Conservation (phyloP, 2,329 filamentous ascomycete species). For the Sclerotinia minor region DNA sequence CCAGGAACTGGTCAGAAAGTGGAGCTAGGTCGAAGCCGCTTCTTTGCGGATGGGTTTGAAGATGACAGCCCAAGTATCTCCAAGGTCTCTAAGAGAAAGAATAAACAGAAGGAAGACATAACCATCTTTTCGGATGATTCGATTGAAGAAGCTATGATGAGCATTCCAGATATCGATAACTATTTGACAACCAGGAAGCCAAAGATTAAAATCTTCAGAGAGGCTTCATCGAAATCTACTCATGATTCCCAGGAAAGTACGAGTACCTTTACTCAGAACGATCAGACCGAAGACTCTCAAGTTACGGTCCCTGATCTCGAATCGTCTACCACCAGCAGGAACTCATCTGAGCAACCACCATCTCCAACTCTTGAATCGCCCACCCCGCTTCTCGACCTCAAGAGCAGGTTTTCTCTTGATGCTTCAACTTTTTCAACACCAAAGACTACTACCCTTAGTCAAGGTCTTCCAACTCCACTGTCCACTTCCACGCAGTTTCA, state of each 20-base stretch:
- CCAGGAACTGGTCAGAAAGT: slow-evolving; percentile 34
- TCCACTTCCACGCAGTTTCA: slow-evolving; percentile 28
- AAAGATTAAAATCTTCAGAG: slow-evolving; percentile 35
- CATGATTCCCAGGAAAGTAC: slow-evolving; percentile 15
- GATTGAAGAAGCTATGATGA: slow-evolving; percentile 51
- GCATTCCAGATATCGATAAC: slow-evolving; percentile 44
- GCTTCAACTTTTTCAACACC: slow-evolving; percentile 28
- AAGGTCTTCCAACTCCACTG: slow-evolving; percentile 31
- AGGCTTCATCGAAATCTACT: slow-evolving; percentile 3
- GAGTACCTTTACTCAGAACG: slow-evolving; percentile 5
- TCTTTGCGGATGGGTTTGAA: slow-evolving; percentile 45
- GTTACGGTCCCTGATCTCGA: slow-evolving; percentile 33
- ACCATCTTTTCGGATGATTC: slow-evolving; percentile 55
- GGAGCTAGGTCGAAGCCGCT: slow-evolving; percentile 48
- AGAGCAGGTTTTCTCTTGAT: slow-evolving; percentile 34
- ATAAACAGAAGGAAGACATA: slow-evolving; percentile 47
- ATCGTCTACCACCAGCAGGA: slow-evolving; percentile 30
- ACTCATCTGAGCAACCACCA: slow-evolving; percentile 33
- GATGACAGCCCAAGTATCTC: slow-evolving; percentile 46
- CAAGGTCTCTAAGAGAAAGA: slow-evolving; percentile 43
- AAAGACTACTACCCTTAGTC: slow-evolving; percentile 25
- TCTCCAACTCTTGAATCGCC: slow-evolving; percentile 28
- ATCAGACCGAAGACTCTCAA: slow-evolving; percentile 27
- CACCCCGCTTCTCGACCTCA: slow-evolving; percentile 25
- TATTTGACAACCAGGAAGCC: slow-evolving; percentile 26